phyloP scores from a whole-genome alignment of 2,329 filamentous ascomycete genomes.

The Fusarium sp. region DNA sequence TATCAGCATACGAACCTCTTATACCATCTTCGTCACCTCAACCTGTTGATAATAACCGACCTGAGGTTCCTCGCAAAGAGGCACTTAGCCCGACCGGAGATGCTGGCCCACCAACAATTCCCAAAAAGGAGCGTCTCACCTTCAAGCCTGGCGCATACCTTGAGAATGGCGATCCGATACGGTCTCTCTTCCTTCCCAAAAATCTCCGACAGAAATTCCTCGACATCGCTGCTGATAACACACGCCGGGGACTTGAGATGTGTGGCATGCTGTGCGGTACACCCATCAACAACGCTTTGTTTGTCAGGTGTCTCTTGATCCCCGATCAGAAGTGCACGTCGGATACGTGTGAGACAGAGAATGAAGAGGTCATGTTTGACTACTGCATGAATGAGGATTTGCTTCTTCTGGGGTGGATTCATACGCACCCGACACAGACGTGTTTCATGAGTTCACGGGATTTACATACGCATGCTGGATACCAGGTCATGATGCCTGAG shows the following conservation, averaged over 20 bases:
- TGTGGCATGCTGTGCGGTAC: slow-evolving; percentile 95
- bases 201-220: slow-evolving; percentile 81
- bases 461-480: slow-evolving; percentile 91
- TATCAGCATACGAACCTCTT: slow-evolving; percentile 40
- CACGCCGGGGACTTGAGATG: slow-evolving; percentile 84
- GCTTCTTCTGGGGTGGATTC: slow-evolving; percentile 94
- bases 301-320: slow-evolving; percentile 88
- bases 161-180: slow-evolving; percentile 87
- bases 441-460: slow-evolving; percentile 98
- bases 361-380: slow-evolving; percentile 85
- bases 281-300: slow-evolving; percentile 90
- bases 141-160: slow-evolving; percentile 82
- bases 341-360: slow-evolving; percentile 94
- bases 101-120: slow-evolving; percentile 41
- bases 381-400: slow-evolving; percentile 88
- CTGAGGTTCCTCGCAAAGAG: slow-evolving; percentile 48
- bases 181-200: slow-evolving; percentile 86
- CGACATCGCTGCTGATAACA: slow-evolving; percentile 79
- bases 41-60: slow-evolving; percentile 19
- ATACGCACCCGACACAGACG: slow-evolving; percentile 95
- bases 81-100: slow-evolving; percentile 14
- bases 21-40: slow-evolving; percentile 34
- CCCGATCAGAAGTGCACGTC: slow-evolving; percentile 90
- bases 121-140: slow-evolving; percentile 72
- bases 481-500: slow-evolving; percentile 96